These are phyloP conservation scores for Jimgerdemannia flammicorona DNA, from an alignment of 192 early-diverging fungal species.

Conservation along the genomic window DNA sequence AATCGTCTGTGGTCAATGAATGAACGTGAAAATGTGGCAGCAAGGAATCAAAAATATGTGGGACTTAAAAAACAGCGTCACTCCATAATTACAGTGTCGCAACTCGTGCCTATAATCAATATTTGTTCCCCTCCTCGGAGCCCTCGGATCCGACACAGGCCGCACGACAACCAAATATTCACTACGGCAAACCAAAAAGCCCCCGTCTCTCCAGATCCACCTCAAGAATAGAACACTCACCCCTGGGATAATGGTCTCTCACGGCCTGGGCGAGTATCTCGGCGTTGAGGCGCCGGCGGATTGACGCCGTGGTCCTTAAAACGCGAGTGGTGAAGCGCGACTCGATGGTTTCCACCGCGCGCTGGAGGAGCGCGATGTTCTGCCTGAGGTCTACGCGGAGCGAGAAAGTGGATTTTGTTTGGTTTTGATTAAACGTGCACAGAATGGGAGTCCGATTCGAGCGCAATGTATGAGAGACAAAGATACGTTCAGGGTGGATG, in stretches of 20 bases:
- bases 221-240: slow-evolving; percentile 21
- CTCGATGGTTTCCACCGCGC: slow-evolving; percentile 81
- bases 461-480: too few relatives aligned
- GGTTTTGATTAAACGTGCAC: too few relatives aligned
- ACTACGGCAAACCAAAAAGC: neutral
- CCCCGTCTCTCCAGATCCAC: too few relatives aligned
- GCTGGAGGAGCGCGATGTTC: slow-evolving; percentile 79
- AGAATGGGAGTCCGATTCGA: too few relatives aligned
- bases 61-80: neutral
- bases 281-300: slow-evolving; percentile 75
- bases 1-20: slow-evolving; percentile 13
- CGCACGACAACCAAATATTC: neutral
- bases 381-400: slow-evolving; percentile 75
- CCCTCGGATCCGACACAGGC: neutral
- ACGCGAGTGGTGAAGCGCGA: slow-evolving; percentile 86
- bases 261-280: slow-evolving; percentile 59
- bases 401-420: too few relatives aligned
- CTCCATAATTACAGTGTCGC: too few relatives aligned
- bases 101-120: too few relatives aligned
- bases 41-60: too few relatives aligned
- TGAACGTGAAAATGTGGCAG: too few relatives aligned
- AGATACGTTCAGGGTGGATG: too few relatives aligned
- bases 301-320: slow-evolving; percentile 71
- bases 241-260: slow-evolving; percentile 42
- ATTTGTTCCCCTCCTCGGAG: too few relatives aligned